These are phyloP conservation scores for Penicillium sumatraense DNA, from an alignment of 2,329 filamentous ascomycete species.

Conservation along the genomic window DNA sequence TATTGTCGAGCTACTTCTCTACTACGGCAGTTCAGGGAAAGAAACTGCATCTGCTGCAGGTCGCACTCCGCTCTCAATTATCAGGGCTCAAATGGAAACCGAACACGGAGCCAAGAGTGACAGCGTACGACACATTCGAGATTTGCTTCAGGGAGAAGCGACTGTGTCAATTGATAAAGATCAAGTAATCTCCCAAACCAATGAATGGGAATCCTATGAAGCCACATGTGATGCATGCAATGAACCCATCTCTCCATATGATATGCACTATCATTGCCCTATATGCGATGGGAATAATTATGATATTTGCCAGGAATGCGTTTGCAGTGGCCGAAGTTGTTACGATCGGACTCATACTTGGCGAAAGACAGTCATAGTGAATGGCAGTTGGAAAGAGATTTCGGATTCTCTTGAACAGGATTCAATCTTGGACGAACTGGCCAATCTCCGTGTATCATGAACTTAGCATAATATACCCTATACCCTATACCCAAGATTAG, in stretches of 20 bases:
- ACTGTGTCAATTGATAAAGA: neutral
- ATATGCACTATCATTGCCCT: slow-evolving; percentile 3
- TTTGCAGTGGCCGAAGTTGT: neutral
- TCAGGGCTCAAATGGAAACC: neutral
- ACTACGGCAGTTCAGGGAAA: neutral
- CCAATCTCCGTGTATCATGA: neutral
- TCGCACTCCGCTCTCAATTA: neutral
- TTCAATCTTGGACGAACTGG: neutral
- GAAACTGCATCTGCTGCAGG: neutral
- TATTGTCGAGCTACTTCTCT: neutral
- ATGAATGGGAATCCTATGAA: neutral
- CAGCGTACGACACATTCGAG: neutral
- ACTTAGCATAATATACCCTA: neutral
- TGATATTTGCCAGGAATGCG: slow-evolving; percentile 4
- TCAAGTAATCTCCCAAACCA: neutral
- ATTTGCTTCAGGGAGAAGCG: neutral
- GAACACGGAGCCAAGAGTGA: neutral
- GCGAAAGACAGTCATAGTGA: neutral
- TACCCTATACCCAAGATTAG: neutral
- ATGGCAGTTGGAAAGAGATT: neutral
- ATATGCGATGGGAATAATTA: neutral
- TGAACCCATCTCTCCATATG: neutral
- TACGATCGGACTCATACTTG: neutral
- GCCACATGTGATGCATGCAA: neutral
- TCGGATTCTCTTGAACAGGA: neutral